phyloP scores from a whole-genome alignment of 2,329 filamentous ascomycete species.

The Bipolaris victoriae region DNA sequence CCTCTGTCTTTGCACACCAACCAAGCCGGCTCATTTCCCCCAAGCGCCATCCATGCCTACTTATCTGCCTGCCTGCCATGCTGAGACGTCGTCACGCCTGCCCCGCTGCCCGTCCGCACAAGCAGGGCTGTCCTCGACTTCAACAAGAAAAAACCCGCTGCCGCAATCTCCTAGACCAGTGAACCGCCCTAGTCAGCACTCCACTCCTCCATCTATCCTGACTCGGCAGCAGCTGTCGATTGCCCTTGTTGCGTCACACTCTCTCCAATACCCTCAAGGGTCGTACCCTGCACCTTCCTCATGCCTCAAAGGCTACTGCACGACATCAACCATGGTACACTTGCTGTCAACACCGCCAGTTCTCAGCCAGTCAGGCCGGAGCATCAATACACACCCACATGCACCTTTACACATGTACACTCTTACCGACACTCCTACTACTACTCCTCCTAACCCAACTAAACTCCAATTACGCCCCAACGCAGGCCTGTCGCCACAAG shows the following conservation, averaged over 20 bases:
- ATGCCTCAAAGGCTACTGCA: constrained; percentile 15
- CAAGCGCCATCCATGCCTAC: neutral
- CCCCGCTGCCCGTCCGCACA: neutral
- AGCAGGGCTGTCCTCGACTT: constrained; percentile 6
- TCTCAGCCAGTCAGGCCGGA: neutral
- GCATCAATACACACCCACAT: neutral
- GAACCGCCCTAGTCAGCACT: neutral
- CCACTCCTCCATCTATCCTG: neutral
- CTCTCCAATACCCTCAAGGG: constrained; percentile 1
- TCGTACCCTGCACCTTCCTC: constrained; percentile 7
- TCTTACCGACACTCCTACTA: too few species aligned
- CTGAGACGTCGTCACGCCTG: constrained; percentile 4
- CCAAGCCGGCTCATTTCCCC: constrained; percentile 12
- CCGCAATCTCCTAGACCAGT: constrained; percentile 7
- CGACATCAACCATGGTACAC: constrained; percentile 19
- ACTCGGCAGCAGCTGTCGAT: constrained; percentile 5
- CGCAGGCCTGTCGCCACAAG: neutral
- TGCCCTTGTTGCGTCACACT: constrained; percentile 8
- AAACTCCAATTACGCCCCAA: neutral
- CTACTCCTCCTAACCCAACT: neutral
- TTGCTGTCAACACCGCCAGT: neutral
- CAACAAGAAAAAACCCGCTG: neutral
- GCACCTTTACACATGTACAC: neutral
- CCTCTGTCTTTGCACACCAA: constrained; percentile 3
- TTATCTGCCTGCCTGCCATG: neutral